Conservation (phyloP, 768 basidiomycete genomes). For the Lactarius evosmus region DNA sequence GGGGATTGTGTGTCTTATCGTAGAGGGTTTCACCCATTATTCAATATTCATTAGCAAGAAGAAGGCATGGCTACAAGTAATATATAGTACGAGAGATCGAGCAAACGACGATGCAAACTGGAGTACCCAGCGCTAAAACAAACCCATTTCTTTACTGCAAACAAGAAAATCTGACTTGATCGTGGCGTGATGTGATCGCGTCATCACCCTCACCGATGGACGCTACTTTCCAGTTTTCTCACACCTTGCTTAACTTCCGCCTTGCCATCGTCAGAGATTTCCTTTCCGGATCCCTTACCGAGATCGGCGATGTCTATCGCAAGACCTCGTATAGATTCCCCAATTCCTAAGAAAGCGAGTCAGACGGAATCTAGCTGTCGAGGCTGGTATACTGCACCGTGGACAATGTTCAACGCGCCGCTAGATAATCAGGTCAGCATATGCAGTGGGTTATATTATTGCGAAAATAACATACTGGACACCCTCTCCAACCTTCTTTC, state of each 20-base stretch:
- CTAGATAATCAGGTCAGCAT: background rate
- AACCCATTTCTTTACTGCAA: too few species aligned
- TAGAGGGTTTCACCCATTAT: background rate
- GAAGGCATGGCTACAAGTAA: too few species aligned
- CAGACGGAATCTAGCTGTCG: background rate
- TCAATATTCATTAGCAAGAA: background rate
- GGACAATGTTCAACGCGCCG: conserved; percentile 8
- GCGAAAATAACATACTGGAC: conserved; percentile 11
- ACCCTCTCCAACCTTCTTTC: conserved; percentile 10
- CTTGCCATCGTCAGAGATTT: conserved; percentile 8
- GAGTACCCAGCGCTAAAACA: too few species aligned
- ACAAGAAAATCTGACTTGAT: background rate
- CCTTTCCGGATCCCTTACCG: conserved; percentile 15
- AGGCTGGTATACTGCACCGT: conserved; percentile 2
- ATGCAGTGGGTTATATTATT: too few species aligned
- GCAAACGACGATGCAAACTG: background rate
- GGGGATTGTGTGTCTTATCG: background rate
- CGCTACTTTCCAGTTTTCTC: background rate
- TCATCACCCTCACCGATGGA: conserved; percentile 6
- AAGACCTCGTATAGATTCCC: conserved; percentile 18
- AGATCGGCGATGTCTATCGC: conserved; percentile 17
- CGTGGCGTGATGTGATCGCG: background rate
- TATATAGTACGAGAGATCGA: background rate
- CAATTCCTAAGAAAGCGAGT: conserved; percentile 9
- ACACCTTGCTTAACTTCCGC: conserved; percentile 15